phyloP scores from a whole-genome alignment of 352 stramenopile species.

The Blastocystis sp. region DNA sequence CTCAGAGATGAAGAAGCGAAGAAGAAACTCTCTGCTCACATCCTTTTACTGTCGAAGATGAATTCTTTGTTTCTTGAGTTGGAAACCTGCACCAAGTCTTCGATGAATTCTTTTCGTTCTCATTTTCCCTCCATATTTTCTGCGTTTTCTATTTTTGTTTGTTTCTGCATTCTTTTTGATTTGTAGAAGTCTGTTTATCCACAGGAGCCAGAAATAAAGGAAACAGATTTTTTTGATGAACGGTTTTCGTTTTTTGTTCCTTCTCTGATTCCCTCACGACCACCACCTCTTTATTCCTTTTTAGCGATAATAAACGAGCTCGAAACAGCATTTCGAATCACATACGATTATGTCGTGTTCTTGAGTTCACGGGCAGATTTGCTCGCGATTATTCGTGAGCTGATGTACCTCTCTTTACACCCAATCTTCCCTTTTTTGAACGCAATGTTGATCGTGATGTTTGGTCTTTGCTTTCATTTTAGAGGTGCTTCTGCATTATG shows the following conservation, averaged over 20 bases:
- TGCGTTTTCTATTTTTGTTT: neutral
- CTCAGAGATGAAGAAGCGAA: neutral
- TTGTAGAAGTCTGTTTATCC: neutral
- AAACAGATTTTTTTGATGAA: neutral
- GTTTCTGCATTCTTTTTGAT: neutral
- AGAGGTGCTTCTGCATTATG: neutral
- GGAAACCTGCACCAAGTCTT: neutral
- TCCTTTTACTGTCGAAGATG: neutral
- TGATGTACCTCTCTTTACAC: neutral
- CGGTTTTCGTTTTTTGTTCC: neutral
- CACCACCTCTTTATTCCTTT: neutral
- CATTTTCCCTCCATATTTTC: neutral
- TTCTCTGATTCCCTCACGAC: neutral
- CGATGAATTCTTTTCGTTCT: neutral
- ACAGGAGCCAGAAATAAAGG: neutral
- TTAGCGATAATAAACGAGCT: neutral
- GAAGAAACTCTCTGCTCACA: neutral
- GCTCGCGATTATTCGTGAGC: neutral
- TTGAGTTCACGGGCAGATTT: neutral
- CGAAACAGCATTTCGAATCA: neutral
- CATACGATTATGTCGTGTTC: neutral
- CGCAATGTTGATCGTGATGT: neutral
- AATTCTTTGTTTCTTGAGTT: neutral
- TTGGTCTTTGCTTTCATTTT: neutral
- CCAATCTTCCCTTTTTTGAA: neutral